Evolutionary conservation across 2,329 filamentous ascomycete species (phyloP), one percentile per base, ranked within the genome.

Genomic region (Zymoseptoria ardabiliae): DNA sequence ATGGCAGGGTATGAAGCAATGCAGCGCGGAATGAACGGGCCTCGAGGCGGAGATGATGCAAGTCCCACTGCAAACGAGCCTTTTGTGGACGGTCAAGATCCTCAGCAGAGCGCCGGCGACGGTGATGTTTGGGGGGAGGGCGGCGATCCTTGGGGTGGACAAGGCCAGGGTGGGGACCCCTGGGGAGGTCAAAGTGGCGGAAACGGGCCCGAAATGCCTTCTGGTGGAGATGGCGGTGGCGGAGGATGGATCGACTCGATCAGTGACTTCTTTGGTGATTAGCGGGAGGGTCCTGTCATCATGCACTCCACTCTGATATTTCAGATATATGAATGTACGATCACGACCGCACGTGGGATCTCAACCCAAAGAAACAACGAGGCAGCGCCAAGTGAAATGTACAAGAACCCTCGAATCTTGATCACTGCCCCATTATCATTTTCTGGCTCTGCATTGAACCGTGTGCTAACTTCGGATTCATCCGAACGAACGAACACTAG

Each of bases 1-100:
- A 80, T 86, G 75, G 84, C 82, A 35, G 84, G 83, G 3, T 85
- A 85, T 65, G 85, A 86, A 69, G 82, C 83, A 4, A 83, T 86
- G 82, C 81, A 82, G 61, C 71, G 82, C 61, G 79, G 80, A 2
- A 71, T 76, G 64, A 73, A 73, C 25, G 73, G 73, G 19, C 58
- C 60, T 6, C 55, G 60, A 35, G 61, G 63, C 17, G 61, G 59
- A 6, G 70, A 73, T 53, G 68, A 74, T 59, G 70, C 68, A 7
- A 71, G 71, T 55, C 70, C 74, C 17, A 58, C 61, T n/a, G 64
- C 61, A 10, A 66, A 66, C 53, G 69, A 72, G 35, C 70, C 71
- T 23, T 68, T 67, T 45, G 13, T 45, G 6, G 35, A 45, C 17
- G 51, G 51, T 4, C 57, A 67, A 11, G 62, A 64, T 54, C 63